phyloP scores from a whole-genome alignment of 768 basidiomycete species.

The Russula griseocarnosa region DNA sequence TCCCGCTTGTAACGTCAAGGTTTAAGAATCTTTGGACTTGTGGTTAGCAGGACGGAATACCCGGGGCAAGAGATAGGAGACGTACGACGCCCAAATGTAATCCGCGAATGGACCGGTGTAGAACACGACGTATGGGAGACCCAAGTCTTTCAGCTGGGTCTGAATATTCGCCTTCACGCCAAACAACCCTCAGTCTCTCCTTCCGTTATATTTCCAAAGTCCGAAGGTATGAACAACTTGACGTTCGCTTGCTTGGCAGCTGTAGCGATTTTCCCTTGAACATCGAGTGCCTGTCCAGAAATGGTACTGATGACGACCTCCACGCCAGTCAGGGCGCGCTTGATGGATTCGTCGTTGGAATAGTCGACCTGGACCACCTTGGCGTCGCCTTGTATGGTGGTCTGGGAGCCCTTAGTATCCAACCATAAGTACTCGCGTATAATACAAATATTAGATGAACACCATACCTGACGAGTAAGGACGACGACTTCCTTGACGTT shows the following conservation, averaged over 20 bases:
- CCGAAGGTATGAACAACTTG: slow-evolving; percentile 22
- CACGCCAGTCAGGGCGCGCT: slow-evolving; percentile 8
- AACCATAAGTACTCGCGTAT: neutral
- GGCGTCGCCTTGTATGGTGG: slow-evolving; percentile 11
- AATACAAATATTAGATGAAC: neutral
- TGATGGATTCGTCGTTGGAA: slow-evolving; percentile 15
- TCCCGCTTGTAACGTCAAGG: slow-evolving; percentile 22
- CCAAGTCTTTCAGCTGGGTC: slow-evolving; percentile 15
- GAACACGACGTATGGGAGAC: slow-evolving; percentile 25
- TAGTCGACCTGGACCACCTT: slow-evolving; percentile 21
- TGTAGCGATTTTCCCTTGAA: slow-evolving; percentile 11
- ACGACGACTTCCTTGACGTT: slow-evolving; percentile 19
- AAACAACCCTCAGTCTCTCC: slow-evolving; percentile 13
- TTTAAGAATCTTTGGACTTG: neutral
- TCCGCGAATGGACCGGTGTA: slow-evolving; percentile 27
- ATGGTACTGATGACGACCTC: slow-evolving; percentile 25
- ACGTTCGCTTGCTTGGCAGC: slow-evolving; percentile 23
- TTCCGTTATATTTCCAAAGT: slow-evolving; percentile 18
- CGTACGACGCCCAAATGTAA: slow-evolving; percentile 12
- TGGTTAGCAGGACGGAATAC: neutral
- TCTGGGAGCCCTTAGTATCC: slow-evolving; percentile 31
- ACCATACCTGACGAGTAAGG: slow-evolving; percentile 24
- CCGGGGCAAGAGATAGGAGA: neutral
- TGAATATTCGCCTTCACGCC: slow-evolving; percentile 10
- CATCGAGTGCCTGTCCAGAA: neutral